Base-by-base conservation (phyloP, 1,284 basidiomycete genomes). In the Sporisorium iseilematis-ciliati region DNA sequence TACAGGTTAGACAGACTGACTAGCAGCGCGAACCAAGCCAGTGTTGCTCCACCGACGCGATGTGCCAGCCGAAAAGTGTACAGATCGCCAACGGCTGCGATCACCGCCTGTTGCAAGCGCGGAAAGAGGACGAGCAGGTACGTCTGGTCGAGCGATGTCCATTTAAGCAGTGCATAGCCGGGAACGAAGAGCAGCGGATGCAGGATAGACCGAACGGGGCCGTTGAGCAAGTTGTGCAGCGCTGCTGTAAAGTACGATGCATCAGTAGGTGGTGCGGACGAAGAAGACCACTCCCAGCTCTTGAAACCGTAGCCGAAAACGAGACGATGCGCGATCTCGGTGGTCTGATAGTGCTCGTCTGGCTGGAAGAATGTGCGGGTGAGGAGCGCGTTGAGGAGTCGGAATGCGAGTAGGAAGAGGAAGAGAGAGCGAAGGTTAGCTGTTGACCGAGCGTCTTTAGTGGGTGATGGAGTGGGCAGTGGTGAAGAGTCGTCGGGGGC, bases 281-380 rank as follows among this genome's bases (percentile, higher is more conserved):
- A 40, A 18, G 56, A 48, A 21, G 45, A 59, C 97, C 97, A 99
- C 87, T 99, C 97, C 97, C 97, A 99, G 29, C 95, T 97, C 41
- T 93, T 88, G 81, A 92, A 90, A 1, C 95, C 97, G 85, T 93
- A 94, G 33, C 94, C 94, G 85, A 94, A 99, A 59, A 96, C 93
- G 48, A 91, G 86, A 57, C 88, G 88, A 84, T 98, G 93, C 0
- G 97, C 97, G 31, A 94, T 92, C 84, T 99, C 97, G 45, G 97
- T 89, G 10, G 94, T 90, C 84, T 99, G 97, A 81, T 92, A 98
- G 86, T 93, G 97, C 87, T 99, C 97, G 86, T 99, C 97, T 2
- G 97, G 96, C 85, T 98, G 95, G 85, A 99, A 99, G 87, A 92
- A 93, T 0, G 95, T 94, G 54, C 89, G 89, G 0, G 93, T 95